phyloP scores from a whole-genome alignment of 1,284 basidiomycete genomes.

The Ceraceosorus guamensis region DNA sequence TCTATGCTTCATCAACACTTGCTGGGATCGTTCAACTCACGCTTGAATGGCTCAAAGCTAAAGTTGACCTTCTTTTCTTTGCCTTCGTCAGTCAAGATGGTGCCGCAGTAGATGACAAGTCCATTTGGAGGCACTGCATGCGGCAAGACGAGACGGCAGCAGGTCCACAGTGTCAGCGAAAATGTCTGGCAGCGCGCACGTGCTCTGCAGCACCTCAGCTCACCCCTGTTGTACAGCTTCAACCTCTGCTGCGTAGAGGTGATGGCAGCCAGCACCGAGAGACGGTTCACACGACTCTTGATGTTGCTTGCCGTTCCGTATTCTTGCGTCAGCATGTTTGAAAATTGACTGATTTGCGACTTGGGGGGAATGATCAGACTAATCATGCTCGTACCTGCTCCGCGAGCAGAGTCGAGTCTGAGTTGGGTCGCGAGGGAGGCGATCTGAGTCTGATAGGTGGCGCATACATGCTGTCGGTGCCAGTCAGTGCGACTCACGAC shows the following conservation, averaged over 20 bases:
- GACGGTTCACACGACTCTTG: constrained; percentile 96
- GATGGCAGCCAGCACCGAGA: constrained; percentile 94
- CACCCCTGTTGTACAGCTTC: constrained; percentile 68
- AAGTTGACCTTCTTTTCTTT: constrained; percentile 89
- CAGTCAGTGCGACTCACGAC: not conserved
- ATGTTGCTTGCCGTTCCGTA: constrained; percentile 83
- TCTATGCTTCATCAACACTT: not conserved
- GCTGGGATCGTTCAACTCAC: not conserved
- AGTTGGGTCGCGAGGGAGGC: constrained; percentile 4
- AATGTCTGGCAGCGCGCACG: not conserved
- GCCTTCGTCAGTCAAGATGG: constrained; percentile 86
- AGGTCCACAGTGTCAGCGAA: not conserved
- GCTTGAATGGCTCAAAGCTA: constrained; percentile 86
- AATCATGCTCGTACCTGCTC: constrained; percentile 97
- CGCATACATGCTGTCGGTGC: not conserved
- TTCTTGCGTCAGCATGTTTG: constrained; percentile 94
- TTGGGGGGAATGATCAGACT: constrained; percentile 91
- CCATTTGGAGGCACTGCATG: constrained; percentile 79
- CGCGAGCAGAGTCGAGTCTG: constrained; percentile 44
- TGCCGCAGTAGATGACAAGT: constrained; percentile 82
- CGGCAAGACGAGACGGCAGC: too few species aligned
- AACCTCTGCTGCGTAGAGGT: constrained; percentile 97
- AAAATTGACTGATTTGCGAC: constrained; percentile 91
- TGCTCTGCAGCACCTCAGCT: not conserved
- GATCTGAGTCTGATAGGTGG: not conserved